These are phyloP conservation scores for Emmonsiellopsis sp. DNA, from an alignment of 2,329 filamentous ascomycete species.

Conservation along the genomic window DNA sequence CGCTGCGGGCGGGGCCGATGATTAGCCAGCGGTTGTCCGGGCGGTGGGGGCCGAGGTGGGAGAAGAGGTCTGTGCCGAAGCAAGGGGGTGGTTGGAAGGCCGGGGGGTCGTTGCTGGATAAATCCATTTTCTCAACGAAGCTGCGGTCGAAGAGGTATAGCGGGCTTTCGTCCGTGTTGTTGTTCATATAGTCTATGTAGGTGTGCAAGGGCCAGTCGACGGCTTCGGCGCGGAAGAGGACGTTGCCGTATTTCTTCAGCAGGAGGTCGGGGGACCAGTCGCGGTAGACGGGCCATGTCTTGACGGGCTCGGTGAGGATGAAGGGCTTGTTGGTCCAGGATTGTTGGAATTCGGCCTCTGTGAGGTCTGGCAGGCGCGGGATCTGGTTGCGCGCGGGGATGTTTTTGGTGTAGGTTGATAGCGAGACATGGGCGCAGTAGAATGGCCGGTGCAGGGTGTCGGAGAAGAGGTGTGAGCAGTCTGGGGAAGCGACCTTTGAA, in stretches of 20 bases:
- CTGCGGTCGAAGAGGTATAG: slow-evolving; percentile 83
- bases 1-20: slow-evolving; percentile 74
- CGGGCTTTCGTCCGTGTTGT: slow-evolving; percentile 75
- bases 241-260: slow-evolving; percentile 51
- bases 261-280: slow-evolving; percentile 66
- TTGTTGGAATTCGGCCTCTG: slow-evolving; percentile 61
- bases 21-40: slow-evolving; percentile 92
- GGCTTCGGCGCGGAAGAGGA: slow-evolving; percentile 77
- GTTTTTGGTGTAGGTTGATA: slow-evolving; percentile 55
- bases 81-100: slow-evolving; percentile 72
- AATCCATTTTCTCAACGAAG: slow-evolving; percentile 77
- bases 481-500: slow-evolving; percentile 47
- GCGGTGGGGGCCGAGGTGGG: slow-evolving; percentile 63
- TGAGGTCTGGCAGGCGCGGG: slow-evolving; percentile 56
- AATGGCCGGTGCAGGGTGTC: slow-evolving; percentile 86
- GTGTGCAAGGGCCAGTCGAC: slow-evolving; percentile 83
- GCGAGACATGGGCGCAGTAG: slow-evolving; percentile 67
- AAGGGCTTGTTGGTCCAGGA: slow-evolving; percentile 76
- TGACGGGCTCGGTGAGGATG: slow-evolving; percentile 73
- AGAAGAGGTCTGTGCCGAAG: slow-evolving; percentile 81
- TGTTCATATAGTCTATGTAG: slow-evolving; percentile 72
- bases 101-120: slow-evolving; percentile 42
- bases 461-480: slow-evolving; percentile 74
- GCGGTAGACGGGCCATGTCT: slow-evolving; percentile 66
- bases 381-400: slow-evolving; percentile 72